These are phyloP conservation scores for Arabidopsis lyrata DNA, from an alignment of 441 rosid species.

Conservation along the genomic window DNA sequence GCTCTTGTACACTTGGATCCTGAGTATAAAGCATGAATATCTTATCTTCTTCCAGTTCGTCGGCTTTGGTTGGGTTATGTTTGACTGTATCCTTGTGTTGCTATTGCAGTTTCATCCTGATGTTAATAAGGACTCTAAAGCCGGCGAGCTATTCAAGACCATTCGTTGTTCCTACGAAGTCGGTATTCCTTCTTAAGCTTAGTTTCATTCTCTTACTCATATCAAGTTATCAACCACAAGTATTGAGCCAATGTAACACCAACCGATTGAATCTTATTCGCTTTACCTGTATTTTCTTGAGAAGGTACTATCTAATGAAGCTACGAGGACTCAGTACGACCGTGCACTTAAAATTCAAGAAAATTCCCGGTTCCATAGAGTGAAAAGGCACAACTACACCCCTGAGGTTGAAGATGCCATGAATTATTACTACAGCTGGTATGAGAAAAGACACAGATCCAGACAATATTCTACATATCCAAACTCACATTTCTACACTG, in stretches of 20 bases:
- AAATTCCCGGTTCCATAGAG: constrained; percentile 47
- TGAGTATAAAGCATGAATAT: no score
- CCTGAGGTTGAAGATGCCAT: constrained; percentile 58
- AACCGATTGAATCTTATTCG: no score
- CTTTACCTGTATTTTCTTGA: constrained; percentile 15
- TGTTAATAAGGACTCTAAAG: constrained; percentile 73
- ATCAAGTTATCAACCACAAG: no score
- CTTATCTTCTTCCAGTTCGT: no score
- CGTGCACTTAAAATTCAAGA: constrained; percentile 56
- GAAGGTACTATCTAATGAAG: constrained; percentile 79
- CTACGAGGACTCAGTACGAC: constrained; percentile 68
- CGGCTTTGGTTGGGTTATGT: no score
- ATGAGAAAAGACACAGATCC: constrained; percentile 60
- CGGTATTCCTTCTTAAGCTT: constrained; percentile 48
- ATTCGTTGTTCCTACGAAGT: constrained; percentile 80
- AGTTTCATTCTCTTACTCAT: no score
- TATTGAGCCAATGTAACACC: no score
- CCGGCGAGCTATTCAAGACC: constrained; percentile 79
- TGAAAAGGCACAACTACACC: constrained; percentile 41
- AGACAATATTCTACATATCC: constrained; percentile 45
- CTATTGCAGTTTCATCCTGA: constrained; percentile 87
- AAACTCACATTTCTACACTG: constrained; percentile 42
- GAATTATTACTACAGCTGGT: constrained; percentile 61
- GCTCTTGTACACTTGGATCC: no score
- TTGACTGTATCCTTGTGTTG: constrained; percentile 5